Base-by-base conservation (phyloP, 441 rosid species). In the Gossypium davidsonii region DNA sequence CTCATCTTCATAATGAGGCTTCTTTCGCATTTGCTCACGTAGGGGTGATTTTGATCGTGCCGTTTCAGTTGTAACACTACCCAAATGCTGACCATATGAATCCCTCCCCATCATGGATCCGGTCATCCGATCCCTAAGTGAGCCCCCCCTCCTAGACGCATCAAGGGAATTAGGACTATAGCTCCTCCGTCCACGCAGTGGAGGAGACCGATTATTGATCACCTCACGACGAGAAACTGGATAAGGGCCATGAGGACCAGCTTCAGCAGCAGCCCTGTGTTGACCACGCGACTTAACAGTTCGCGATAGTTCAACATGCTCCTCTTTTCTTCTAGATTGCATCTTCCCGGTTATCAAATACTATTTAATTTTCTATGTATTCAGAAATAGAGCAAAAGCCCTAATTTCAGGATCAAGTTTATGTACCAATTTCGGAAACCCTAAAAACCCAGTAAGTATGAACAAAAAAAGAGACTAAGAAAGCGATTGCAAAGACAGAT, bases 241-340 rank as follows among this genome's bases (percentile, higher is more conserved):
- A 65, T 76, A 73, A 2, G 69, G 75, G 3, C 82, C 86, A 34
- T 64, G 75, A 53, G 67, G 71, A 53, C 77, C 83, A 49, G 42
- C 46, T 53, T 77, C 84, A 39, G 18, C 61, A 31, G 61, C 61
- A 17, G 71, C 49, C 74, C 76, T 75, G 67, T 49, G 76, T 74
- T 73, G 85, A 74, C 66, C 77, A 23, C 81, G 73, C 34, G 25
- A 31, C 80, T 75, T 84, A 28, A 67, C 62, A 34, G 85, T 73
- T n/a, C 88, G 76, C 63, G 84, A 76, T 21, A 64, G 23, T 15
- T 66, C 61, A 48, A 55, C 60, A 39, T 63, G 75, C 68, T 84
- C 87, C 53, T 73, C 82, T 63, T 72, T 77, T 76, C 81, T 82
- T 80, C 85, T 76, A 73, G 86, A 75, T 51, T 86, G 86, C 92